Evolutionary conservation across 495 filamentous ascomycete genomes (phyloP), one percentile per base, ranked within the genome.

Genomic region (Hypoxylon perforatum): DNA sequence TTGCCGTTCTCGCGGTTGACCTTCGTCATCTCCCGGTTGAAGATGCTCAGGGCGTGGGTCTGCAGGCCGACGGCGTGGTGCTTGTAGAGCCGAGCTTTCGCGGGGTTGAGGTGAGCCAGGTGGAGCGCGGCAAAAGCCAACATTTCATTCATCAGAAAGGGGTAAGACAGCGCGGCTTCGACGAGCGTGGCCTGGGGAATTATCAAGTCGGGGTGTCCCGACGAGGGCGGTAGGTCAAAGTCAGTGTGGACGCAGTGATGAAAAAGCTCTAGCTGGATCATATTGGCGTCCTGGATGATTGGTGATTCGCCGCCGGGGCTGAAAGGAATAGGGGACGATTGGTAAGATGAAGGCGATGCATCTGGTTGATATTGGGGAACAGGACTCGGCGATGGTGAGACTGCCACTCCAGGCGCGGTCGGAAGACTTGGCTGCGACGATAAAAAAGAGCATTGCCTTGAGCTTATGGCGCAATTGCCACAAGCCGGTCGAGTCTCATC

Each of bases 31-130:
- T 68, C 65, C 4, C 54, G 25, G 62, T 84, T 82, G 71, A 83
- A 84, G 6, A 80, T 71, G 0, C 71, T 64, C 4, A 86, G 71
- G 1, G 81, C 82, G 11, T 78, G 78, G 0, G 78, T 83, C 42
- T 85, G 82, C 1, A 86, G 75, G 28, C 80, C 75, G n/a, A 81
- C 77, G 7, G 83, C 80, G 7, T 79, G 72, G 39, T 78, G 67
- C 44, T 73, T 76, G 61, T 84, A 86, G 22, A 73, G 76, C 9
- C 53, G 61, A 5, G 65, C 54, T 1, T 69, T 68, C 0, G 71
- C 53, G 5, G 79, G 80, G 1, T 62, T 69, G 11, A 69, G 12
- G 4, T 74, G 55, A 56, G 77, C 75, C 10, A 83, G 63, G 39
- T 85, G 83, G 11, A 82, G 71, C 3, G 82, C 80, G 0, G 80